Evolutionary conservation across 306 rosid species (phyloP).

Genomic region (Sophora flavescens): DNA sequence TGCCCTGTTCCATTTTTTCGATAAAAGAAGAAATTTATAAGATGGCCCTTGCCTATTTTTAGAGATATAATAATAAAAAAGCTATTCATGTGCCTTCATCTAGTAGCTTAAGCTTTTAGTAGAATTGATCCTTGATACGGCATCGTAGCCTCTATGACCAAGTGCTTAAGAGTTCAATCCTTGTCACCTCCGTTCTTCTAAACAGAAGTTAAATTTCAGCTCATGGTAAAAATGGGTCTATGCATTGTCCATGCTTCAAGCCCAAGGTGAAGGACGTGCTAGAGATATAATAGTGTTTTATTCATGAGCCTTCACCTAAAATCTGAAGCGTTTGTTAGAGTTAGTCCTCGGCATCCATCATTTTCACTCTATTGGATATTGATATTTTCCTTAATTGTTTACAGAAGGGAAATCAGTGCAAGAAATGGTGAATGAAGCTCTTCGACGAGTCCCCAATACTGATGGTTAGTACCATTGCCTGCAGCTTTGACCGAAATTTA

Average conservation of each 20-base stretch:
- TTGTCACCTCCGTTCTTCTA: neutral
- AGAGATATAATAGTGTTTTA: neutral
- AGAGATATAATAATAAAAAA: slow-evolving; percentile 1
- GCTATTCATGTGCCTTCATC: slow-evolving; percentile 1
- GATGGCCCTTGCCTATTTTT: neutral
- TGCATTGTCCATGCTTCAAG: slow-evolving; percentile 5
- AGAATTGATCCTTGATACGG: neutral
- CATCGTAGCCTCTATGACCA: neutral
- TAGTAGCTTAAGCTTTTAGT: neutral
- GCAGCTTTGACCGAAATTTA: slow-evolving; percentile 22
- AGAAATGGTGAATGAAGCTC: slow-evolving; percentile 94
- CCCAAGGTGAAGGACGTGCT: neutral
- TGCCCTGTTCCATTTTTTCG: neutral
- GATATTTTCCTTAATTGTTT: slow-evolving; percentile 41
- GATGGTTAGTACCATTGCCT: slow-evolving; percentile 64
- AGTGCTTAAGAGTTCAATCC: neutral
- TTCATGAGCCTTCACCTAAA: neutral
- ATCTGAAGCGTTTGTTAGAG: neutral
- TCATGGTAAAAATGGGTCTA: slow-evolving; percentile 22
- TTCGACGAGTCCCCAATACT: slow-evolving; percentile 74
- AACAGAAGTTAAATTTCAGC: slow-evolving; percentile 24
- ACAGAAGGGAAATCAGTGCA: slow-evolving; percentile 96
- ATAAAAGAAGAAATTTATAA: too few relatives aligned
- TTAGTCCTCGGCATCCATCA: slow-evolving; percentile 16
- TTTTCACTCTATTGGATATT: slow-evolving; percentile 41